phyloP scores from a whole-genome alignment of 164 flowering plant species.

The Annona cherimola region DNA sequence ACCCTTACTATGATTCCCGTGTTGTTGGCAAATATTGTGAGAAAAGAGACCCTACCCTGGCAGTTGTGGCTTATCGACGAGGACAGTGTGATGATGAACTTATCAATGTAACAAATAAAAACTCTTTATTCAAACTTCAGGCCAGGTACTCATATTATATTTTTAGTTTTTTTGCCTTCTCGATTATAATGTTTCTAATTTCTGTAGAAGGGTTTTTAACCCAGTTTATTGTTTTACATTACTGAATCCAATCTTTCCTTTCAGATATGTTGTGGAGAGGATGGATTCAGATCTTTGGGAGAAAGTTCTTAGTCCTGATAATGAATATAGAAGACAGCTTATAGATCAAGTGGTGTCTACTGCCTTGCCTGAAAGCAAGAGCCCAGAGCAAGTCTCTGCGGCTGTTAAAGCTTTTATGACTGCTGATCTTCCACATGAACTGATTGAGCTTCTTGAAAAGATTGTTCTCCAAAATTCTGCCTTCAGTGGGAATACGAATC shows the following conservation, averaged over 20 bases:
- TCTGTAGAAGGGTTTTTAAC: neutral
- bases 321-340: slow-evolving; percentile 84
- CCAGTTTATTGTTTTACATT: neutral
- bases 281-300: slow-evolving; percentile 99
- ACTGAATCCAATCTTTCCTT: slow-evolving; percentile 10
- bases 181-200: neutral
- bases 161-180: neutral
- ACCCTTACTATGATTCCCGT: slow-evolving; percentile 98
- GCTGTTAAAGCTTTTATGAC: slow-evolving; percentile 99
- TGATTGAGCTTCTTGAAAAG: slow-evolving; percentile 98
- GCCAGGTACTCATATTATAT: slow-evolving; percentile 56
- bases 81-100: slow-evolving; percentile 99
- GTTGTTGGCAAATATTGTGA: slow-evolving; percentile 99
- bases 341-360: slow-evolving; percentile 99
- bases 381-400: slow-evolving; percentile 99
- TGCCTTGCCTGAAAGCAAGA: slow-evolving; percentile 99
- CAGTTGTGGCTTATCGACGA: slow-evolving; percentile 96
- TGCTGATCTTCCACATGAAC: slow-evolving; percentile 98
- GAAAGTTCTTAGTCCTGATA: slow-evolving; percentile 89
- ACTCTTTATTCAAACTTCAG: slow-evolving; percentile 92
- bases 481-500: slow-evolving; percentile 95
- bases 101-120: slow-evolving; percentile 90
- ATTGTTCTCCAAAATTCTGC: slow-evolving; percentile 99
- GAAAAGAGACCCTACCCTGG: slow-evolving; percentile 98
- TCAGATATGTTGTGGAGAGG: slow-evolving; percentile 98